Base-by-base conservation (phyloP, 2,329 filamentous ascomycete genomes). In the Venturia asperata region DNA sequence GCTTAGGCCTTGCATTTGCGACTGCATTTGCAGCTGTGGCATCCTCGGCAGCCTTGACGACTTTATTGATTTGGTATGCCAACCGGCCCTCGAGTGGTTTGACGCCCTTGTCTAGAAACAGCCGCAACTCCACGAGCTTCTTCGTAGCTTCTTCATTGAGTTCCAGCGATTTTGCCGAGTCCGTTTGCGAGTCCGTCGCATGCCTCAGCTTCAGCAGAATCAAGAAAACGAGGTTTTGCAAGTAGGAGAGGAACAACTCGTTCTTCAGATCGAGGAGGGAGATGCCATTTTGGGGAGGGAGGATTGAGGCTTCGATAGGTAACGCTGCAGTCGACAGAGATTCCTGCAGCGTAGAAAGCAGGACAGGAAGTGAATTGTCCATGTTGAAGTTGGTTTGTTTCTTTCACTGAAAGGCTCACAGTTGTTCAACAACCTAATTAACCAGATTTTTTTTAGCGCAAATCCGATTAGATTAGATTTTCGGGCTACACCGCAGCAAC, bases 251-350 rank as follows among this genome's bases (percentile, higher is more conserved):
- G 21, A 99, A 86, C n/a, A 99, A 83, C 74, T 99, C 94, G 77
- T 95, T 97, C 79, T 99, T 99, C 69, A 91, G 87, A 74, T 97
- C 92, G 72, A 99, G 87, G 0, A 99, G 85, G 0, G 94, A 97
- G 66, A 99, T 94, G 73, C 94, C 93, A 71, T 96, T 87, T 68
- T 87, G 82, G 1, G 90, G 88, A n/a, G 90, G 85, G 61, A 88
- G 79, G 67, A 95, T 83, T 17, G 80, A 75, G n/a, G 81, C 74
- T 21, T 86, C 74, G 61, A 84, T 84, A 0, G 88, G 85, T 21
- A 81, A 68, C 11, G 73, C 70, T 0, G 87, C 82, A 6, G 87
- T 86, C 66, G 92, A 85, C 58, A 88, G 81, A 0, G 89, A 85
- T 0, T 86, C 82, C 0, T 81, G 80, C 21, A 82, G 76, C 52